Evolutionary conservation across 495 filamentous ascomycete genomes (phyloP), one percentile per base, ranked within the genome.

Genomic region (Gamarada debralockiae): DNA sequence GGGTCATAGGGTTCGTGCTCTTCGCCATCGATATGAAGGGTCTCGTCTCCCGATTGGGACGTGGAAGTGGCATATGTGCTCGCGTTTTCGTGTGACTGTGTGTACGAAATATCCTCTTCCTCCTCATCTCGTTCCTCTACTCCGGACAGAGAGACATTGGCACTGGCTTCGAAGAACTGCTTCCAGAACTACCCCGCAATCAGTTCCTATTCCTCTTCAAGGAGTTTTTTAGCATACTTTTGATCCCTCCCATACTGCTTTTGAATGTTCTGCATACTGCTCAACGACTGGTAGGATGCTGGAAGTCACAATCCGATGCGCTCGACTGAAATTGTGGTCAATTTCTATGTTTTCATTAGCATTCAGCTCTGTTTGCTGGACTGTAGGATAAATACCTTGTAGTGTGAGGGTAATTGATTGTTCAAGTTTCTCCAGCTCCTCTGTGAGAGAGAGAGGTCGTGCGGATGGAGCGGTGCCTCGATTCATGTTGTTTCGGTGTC

Each of bases 161-260:
- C 93, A 39, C 87, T 93, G 49, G 92, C 89, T 72, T 98, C 93
- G 71, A 98, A 98, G 80, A 98, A 97, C 74, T 96, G 89, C 70
- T 97, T 97, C 93, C 93, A 98, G 71, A 97, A 97, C 89, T 95
- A 60, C n/a, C 33, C 39, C 31, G 37, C 40, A 36, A 40, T 63
- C 39, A 57, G 50, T 27, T 42, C 12, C 40, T 33, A 8, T 15
- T 18, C 3, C 14, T 13, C 7, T 31, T 36, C 18, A 41, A 36
- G 24, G 29, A 24, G n/a, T 33, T n/a, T 15, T 18, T 46, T 29
- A 43, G 18, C 63, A 14, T 47, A 90, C 91, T 81, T 96, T 96
- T 44, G 93, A 92, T 27, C 92, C 90, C 57, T 97, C 90, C 95
- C 95, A 98, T 18, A 98, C 93, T 44, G 89, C 81, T 49, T 85